Conservation (phyloP, 768 basidiomycete species). For the Lanmaoa pseudosensibilis region DNA sequence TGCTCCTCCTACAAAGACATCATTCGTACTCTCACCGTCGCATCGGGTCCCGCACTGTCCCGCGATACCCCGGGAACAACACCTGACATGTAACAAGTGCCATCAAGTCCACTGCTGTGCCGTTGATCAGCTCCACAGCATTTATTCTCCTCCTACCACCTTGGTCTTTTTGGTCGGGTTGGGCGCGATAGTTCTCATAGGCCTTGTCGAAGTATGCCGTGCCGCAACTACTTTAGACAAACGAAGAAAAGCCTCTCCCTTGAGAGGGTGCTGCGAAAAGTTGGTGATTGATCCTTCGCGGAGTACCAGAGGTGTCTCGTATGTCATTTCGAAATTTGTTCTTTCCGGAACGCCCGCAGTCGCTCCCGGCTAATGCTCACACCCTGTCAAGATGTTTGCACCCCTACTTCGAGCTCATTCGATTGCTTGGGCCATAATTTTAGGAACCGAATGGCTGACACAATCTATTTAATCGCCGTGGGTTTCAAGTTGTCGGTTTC, state of each 20-base stretch:
- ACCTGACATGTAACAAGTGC: conserved; percentile 8
- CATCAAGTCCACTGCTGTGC: not conserved
- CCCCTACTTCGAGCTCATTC: not conserved
- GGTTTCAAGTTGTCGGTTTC: not conserved
- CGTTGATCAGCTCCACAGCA: not conserved
- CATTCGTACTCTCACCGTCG: not conserved
- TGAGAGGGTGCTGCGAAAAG: not conserved
- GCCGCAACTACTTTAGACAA: conserved; percentile 1
- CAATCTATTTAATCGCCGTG: conserved; percentile 22
- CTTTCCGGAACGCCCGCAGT: not conserved
- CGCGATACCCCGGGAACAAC: conserved; percentile 3
- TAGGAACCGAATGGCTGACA: not conserved
- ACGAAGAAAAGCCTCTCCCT: not conserved
- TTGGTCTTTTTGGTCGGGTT: not conserved
- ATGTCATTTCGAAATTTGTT: not conserved
- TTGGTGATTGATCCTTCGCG: not conserved
- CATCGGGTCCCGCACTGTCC: not conserved
- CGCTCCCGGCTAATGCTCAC: conserved; percentile 13
- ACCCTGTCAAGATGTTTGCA: conserved; percentile 8
- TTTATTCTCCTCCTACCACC: not conserved
- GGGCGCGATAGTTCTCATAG: not conserved
- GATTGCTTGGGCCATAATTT: conserved; percentile 9
- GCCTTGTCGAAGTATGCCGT: not conserved
- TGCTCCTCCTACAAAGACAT: not conserved
- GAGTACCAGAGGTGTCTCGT: not conserved